Evolutionary conservation across 176 grass and related monocot species (phyloP), one percentile per base, ranked within the genome.

Genomic region (Eremochloa ophiuroides): DNA sequence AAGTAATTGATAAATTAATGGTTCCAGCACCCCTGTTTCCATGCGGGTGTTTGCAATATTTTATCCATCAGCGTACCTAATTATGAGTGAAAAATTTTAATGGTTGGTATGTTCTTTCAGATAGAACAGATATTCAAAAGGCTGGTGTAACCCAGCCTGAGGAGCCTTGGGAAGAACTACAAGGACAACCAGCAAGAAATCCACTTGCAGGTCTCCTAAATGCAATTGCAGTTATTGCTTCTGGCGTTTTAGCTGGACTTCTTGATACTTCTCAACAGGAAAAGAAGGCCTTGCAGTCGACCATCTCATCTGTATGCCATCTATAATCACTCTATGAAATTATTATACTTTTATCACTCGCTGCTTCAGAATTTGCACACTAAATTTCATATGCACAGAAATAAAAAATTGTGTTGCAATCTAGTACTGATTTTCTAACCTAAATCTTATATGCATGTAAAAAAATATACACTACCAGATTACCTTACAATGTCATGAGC

Each of bases 161-260:
- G 71, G 78, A 72, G 37, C 56, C 87, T 66, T 47, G 7, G 77
- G 72, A 80, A 66, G 47, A 85, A 71, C 27, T 33, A 60, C 27
- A 91, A 87, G 83, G 26, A 67, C 47, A 51, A 78, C 75, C 58
- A 73, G 17, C 79, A 64, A 77, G 38, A 83, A 95, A 86, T 83
- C 79, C 91, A 29, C 82, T 95, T 88, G 66, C 88, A 47, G 79
- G 78, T 86, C 39, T 91, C 44, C 76, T 99, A 60, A 99, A 91
- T 86, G 76, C 47, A 64, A 61, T 95, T 77, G 93, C 90, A 78
- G 84, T 95, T 82, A 71, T 95, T 83, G 90, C 84, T 64, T 88
- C 93, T 42, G 96, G 93, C 73, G 84, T 95, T 88, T 83, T 99
- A 3, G 82, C 88, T 88, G 93, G 90, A 82, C 66, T 99, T 86